phyloP scores from a whole-genome alignment of 106 monocot genomes.

The Acorus calamus region DNA sequence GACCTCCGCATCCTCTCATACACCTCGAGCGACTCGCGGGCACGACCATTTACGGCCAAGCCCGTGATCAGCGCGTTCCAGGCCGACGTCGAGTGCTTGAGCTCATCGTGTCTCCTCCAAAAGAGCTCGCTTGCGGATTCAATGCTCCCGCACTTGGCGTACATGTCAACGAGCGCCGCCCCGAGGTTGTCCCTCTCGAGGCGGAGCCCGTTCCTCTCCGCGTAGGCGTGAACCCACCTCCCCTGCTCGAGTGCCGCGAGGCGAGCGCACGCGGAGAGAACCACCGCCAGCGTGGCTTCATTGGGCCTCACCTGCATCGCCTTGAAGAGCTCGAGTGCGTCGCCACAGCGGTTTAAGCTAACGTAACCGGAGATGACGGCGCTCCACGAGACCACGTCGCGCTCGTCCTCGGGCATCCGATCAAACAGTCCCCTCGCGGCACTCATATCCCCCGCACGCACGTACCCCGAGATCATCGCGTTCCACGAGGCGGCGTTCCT shows the following conservation, averaged over 20 bases:
- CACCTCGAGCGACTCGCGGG: conserved; percentile 27
- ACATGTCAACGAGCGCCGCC: conserved; percentile 78
- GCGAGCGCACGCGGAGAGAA: background rate
- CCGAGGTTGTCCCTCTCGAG: conserved; percentile 57
- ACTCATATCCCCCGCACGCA: conserved; percentile 32
- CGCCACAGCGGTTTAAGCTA: conserved; percentile 15
- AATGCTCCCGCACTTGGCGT: conserved; percentile 57
- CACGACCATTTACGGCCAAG: conserved; percentile 42
- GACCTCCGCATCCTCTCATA: conserved; percentile 48
- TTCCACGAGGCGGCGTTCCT: conserved; percentile 77
- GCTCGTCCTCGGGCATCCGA: conserved; percentile 45
- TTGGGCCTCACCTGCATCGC: conserved; percentile 63
- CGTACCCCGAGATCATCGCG: conserved; percentile 57
- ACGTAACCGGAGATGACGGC: conserved; percentile 67
- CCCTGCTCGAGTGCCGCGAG: background rate
- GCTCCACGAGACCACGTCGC: conserved; percentile 82
- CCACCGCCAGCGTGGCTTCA: conserved; percentile 35
- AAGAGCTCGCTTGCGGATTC: conserved; percentile 38
- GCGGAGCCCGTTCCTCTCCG: conserved; percentile 40
- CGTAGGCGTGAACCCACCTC: conserved; percentile 19
- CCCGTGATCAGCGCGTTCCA: conserved; percentile 83
- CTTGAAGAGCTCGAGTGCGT: conserved; percentile 50
- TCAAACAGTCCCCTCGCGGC: conserved; percentile 54
- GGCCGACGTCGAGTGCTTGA: conserved; percentile 13
- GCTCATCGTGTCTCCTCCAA: background rate